phyloP scores from a whole-genome alignment of 345 rosid species.

The Excoecaria agallocha region DNA sequence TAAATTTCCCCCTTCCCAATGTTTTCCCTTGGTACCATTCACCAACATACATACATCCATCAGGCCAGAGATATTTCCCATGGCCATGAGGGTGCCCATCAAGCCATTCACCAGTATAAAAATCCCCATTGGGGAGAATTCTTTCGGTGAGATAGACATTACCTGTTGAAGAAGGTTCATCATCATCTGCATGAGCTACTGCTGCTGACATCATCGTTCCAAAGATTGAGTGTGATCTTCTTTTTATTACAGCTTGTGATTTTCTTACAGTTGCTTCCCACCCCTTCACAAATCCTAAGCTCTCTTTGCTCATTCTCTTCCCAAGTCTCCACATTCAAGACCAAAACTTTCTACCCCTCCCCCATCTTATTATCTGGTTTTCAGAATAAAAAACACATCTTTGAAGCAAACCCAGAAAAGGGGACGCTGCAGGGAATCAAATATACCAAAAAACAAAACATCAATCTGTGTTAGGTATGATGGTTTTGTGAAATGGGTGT shows the following conservation, averaged over 20 bases:
- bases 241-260: conserved; percentile 43
- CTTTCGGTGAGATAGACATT: conserved; percentile 46
- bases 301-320: conserved; percentile 40
- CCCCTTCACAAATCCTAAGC: conserved; percentile 37
- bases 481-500: conserved; percentile 1
- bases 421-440: conserved; percentile 1
- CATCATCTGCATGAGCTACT: conserved; percentile 90
- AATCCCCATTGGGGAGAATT: conserved; percentile 64
- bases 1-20: conserved; percentile 77
- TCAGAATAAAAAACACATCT: conserved; percentile 18
- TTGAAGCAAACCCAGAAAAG: conserved; percentile 2
- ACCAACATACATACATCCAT: conserved; percentile 92
- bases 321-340: neutral
- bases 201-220: conserved; percentile 55
- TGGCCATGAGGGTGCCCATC: conserved; percentile 71
- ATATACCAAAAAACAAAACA: conserved; percentile 2
- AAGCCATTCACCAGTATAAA: conserved; percentile 80
- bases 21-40: conserved; percentile 76
- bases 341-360: conserved; percentile 12
- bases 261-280: conserved; percentile 37
- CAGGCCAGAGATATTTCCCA: conserved; percentile 87
- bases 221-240: conserved; percentile 35
- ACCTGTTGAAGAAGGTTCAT: conserved; percentile 31
- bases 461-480: neutral
- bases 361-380: conserved; percentile 1